Conservation (phyloP, 1,284 basidiomycete genomes). For the Ceratobasidium theobromae region DNA sequence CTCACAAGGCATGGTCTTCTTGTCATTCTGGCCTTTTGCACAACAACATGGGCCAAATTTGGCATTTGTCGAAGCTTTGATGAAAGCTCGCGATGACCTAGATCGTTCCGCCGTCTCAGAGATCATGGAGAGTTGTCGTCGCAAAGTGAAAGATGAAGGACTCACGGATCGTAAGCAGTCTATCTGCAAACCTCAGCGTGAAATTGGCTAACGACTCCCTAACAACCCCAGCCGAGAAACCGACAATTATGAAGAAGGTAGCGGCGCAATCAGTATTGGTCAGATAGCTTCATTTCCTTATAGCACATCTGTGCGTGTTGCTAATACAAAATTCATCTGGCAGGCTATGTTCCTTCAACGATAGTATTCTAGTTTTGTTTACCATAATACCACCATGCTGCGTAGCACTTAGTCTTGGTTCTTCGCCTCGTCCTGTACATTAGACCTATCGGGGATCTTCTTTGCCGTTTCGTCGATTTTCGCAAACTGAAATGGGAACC, state of each 20-base stretch:
- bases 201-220: constrained; percentile 16
- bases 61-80: constrained; percentile 84
- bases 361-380: constrained; percentile 10
- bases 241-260: constrained; percentile 85
- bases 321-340: constrained; percentile 20
- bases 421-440: constrained; percentile 35
- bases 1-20: constrained; percentile 88
- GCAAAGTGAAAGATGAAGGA: constrained; percentile 88
- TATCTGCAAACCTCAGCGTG: background rate
- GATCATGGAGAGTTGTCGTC: constrained; percentile 91
- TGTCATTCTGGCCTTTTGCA: constrained; percentile 97
- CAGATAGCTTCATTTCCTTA: constrained; percentile 52
- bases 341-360: constrained; percentile 33
- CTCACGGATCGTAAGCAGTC: constrained; percentile 74
- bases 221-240: constrained; percentile 61
- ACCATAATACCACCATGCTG: background rate
- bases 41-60: constrained; percentile 93
- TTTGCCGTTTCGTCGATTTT: constrained; percentile 88
- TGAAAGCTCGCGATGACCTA: constrained; percentile 88
- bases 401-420: constrained; percentile 16
- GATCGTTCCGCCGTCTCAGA: constrained; percentile 85
- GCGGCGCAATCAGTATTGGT: constrained; percentile 73
- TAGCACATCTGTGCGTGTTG: background rate
- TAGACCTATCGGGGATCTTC: constrained; percentile 70
- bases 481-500: constrained; percentile 95